Percentiles rank a stretch among this genome's conserved stretches.
Evolutionary conservation across 352 stramenopile genomes (phyloP).

Genomic region (Pythium scleroteichum): DNA sequence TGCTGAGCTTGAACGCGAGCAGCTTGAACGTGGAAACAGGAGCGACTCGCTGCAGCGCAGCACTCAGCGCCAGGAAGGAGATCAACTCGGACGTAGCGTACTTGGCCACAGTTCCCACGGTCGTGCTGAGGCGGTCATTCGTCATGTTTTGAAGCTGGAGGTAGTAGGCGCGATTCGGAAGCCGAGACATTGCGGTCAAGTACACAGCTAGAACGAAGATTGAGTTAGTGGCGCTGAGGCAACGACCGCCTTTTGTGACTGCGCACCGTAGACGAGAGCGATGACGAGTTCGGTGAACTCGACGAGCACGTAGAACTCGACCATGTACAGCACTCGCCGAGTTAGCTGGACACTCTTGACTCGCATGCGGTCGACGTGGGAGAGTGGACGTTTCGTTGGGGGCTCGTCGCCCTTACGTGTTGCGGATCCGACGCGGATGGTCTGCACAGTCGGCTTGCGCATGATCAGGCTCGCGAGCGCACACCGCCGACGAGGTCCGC

Average conservation of each 20-base stretch:
- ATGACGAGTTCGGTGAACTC: conserved; percentile 11
- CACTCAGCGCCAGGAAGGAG: conserved; percentile 13
- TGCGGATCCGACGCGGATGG: no score
- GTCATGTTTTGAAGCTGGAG: conserved; percentile 15
- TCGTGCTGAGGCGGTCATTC: background rate
- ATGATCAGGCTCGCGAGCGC: no score
- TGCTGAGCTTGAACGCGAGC: conserved; percentile 34
- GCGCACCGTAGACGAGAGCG: conserved; percentile 12
- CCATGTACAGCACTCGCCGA: conserved; percentile 6
- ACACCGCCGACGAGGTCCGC: no score
- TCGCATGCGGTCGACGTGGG: background rate
- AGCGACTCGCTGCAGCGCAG: background rate
- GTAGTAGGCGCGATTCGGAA: conserved; percentile 31
- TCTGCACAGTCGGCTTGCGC: no score
- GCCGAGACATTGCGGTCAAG: conserved; percentile 12
- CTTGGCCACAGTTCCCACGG: conserved; percentile 13
- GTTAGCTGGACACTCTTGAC: background rate
- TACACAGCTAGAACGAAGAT: conserved; percentile 15
- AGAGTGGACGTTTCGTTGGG: no score
- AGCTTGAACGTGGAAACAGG: conserved; percentile 4
- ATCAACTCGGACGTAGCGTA: conserved; percentile 32
- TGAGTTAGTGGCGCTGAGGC: no score
- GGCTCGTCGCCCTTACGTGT: no score
- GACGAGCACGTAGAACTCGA: conserved; percentile 20
- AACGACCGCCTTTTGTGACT: no score